Evolutionary conservation across 257 asterid genomes (phyloP).

Genomic region (Gentiana dahurica): DNA sequence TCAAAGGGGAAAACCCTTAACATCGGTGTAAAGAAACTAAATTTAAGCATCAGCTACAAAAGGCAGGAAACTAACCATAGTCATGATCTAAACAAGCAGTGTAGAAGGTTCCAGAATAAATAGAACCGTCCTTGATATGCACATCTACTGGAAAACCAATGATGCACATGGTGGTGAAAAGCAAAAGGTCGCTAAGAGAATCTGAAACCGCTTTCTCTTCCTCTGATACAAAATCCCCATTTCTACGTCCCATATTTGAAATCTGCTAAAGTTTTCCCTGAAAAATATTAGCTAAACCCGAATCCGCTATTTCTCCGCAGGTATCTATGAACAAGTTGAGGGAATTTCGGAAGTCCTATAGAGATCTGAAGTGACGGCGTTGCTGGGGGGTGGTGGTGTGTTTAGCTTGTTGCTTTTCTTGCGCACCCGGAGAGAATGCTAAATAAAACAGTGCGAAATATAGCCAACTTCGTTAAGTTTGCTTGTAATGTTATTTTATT

Average conservation of each 20-base stretch:
- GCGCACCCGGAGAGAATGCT: conserved; percentile 1
- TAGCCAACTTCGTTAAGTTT: not conserved
- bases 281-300: too few relatives aligned
- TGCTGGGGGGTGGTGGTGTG: not conserved
- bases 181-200: conserved; percentile 44
- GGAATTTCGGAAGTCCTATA: not conserved
- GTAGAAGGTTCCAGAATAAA: conserved; percentile 77
- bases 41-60: not conserved
- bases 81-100: conserved; percentile 61
- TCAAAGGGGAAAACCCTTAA: conserved; percentile 1
- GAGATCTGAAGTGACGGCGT: conserved; percentile 11
- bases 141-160: conserved; percentile 75
- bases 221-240: conserved; percentile 26
- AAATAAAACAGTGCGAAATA: not conserved
- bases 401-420: not conserved
- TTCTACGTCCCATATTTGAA: conserved; percentile 47
- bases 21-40: not conserved
- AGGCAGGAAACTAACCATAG: conserved; percentile 37
- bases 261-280: not conserved
- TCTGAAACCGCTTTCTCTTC: conserved; percentile 27
- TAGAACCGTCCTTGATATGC: conserved; percentile 69
- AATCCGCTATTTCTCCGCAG: not conserved
- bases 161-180: conserved; percentile 62
- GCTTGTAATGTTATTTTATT: not conserved
- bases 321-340: not conserved